These are phyloP conservation scores for Citrullus mucosospermus DNA, from an alignment of 306 rosid genomes.

Conservation along the genomic window DNA sequence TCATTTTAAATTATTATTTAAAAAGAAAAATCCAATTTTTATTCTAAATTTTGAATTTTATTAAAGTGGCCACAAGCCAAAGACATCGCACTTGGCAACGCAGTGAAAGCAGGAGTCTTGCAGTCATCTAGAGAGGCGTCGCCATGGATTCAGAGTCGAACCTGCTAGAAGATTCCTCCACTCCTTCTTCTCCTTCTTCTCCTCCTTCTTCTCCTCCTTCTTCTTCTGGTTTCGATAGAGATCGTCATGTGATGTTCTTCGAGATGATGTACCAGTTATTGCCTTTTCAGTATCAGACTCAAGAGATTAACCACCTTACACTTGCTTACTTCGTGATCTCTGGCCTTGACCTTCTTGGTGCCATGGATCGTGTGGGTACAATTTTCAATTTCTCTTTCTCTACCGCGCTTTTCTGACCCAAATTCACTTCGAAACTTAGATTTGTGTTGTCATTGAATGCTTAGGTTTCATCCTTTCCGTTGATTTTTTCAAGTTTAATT, in stretches of 20 bases:
- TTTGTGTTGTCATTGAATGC: not conserved
- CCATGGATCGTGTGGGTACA: conserved; percentile 33
- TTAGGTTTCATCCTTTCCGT: not conserved
- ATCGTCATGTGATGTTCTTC: conserved; percentile 38
- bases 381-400: not conserved
- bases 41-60: too few relatives aligned
- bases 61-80: too few relatives aligned
- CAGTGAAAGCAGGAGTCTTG: not conserved
- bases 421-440: not conserved
- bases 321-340: conserved; percentile 85
- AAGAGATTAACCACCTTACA: conserved; percentile 84
- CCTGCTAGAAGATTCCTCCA: conserved; percentile 12
- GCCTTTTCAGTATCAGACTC: conserved; percentile 49
- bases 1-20: too few relatives aligned
- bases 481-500: not conserved
- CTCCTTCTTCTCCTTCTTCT: not conserved
- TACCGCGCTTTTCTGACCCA: not conserved
- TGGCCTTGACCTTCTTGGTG: conserved; percentile 56
- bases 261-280: conserved; percentile 64
- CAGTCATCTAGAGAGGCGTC: not conserved
- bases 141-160: conserved; percentile 17
- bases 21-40: too few relatives aligned
- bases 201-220: not conserved
- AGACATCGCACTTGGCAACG: not conserved
- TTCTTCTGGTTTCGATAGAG: conserved; percentile 32